A percentile compares a stretch with the other conserved stretches of the same genome.
Evolutionary conservation across 1,284 basidiomycete species (phyloP).

Genomic region (Coniophora puteana): DNA sequence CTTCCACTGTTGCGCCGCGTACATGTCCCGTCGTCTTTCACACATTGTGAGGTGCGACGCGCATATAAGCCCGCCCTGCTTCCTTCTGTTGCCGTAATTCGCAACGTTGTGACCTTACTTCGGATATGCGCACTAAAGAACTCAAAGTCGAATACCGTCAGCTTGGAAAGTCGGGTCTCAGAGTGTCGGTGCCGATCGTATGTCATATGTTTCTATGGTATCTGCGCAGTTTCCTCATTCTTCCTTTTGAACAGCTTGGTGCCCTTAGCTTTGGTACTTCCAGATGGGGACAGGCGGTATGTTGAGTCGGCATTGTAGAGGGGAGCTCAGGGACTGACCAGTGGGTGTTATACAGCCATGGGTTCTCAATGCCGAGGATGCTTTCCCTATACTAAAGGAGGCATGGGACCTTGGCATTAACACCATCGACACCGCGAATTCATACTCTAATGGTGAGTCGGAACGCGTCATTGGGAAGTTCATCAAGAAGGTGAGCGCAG

Average conservation of each 20-base stretch:
- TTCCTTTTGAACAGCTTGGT: constrained; percentile 30
- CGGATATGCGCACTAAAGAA: too few species aligned
- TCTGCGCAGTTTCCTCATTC: background rate
- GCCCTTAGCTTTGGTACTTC: constrained; percentile 44
- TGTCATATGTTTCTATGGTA: constrained; percentile 4
- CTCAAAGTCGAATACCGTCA: constrained; percentile 33
- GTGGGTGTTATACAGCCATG: constrained; percentile 28
- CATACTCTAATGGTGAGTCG: constrained; percentile 50
- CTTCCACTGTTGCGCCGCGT: too few species aligned
- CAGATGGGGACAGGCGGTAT: constrained; percentile 34
- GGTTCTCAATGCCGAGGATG: constrained; percentile 42
- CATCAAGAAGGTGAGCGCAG: constrained; percentile 35
- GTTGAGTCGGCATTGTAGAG: constrained; percentile 2
- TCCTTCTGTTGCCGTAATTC: too few species aligned
- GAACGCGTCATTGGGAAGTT: constrained; percentile 48
- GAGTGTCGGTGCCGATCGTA: constrained; percentile 46
- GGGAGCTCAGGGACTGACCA: too few species aligned
- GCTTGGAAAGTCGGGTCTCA: constrained; percentile 45
- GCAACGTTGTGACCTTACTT: too few species aligned
- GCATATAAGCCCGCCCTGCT: too few species aligned
- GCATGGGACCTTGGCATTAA: constrained; percentile 45
- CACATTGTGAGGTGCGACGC: too few species aligned
- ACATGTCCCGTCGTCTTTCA: too few species aligned
- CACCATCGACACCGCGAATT: constrained; percentile 55
- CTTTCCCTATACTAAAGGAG: constrained; percentile 37